Base-by-base conservation (phyloP, 352 stramenopile species). In the Bremia lactucae region DNA sequence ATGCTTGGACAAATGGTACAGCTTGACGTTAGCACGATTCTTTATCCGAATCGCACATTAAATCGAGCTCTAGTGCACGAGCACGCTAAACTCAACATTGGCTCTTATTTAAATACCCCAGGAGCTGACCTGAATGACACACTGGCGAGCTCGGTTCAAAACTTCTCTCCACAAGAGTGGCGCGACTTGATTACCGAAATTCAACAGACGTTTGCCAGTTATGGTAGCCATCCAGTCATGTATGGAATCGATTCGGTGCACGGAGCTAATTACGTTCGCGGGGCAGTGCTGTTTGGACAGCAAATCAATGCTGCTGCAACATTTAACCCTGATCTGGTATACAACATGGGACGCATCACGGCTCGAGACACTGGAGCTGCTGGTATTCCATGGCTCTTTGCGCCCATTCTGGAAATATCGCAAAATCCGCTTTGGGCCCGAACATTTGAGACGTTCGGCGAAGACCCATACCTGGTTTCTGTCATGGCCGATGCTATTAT, bases 1-100 rank as follows among this genome's bases (percentile, higher is more conserved):
- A 70, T 87, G 56, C 59, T 97, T 8, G 85, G 84, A 1, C 88
- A 97, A 49, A 95, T 97, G 84, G 74, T 79, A 9, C 88, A 97
- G 62, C 64, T 97, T 7, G 85, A 95, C 22, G 73, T 96, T 22
- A 79, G 68, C 47, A 68, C 75, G 4, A 69, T 96, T 14, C 36
- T 95, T 20, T 52, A 72, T 31, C 39, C 65, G 2, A 72, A 94
- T 42, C 58, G 61, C 28, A 77, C 69, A 7, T 49, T 89, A 15
- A 83, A 94, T 31, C 46, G 60, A 39, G 66, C 63, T 16, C 47
- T 75, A 4, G 65, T 95, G 20, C 62, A 71, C 31, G 41, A 75
- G 11, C 84, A 87, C 33, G 83, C 83, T 1, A 56, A 68, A 40
- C 62, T 91, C 16, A 83, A 91, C 15, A 61, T 96, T 36, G 88